Base-by-base conservation (phyloP, 2,329 filamentous ascomycete species). In the Colletotrichum karsti region DNA sequence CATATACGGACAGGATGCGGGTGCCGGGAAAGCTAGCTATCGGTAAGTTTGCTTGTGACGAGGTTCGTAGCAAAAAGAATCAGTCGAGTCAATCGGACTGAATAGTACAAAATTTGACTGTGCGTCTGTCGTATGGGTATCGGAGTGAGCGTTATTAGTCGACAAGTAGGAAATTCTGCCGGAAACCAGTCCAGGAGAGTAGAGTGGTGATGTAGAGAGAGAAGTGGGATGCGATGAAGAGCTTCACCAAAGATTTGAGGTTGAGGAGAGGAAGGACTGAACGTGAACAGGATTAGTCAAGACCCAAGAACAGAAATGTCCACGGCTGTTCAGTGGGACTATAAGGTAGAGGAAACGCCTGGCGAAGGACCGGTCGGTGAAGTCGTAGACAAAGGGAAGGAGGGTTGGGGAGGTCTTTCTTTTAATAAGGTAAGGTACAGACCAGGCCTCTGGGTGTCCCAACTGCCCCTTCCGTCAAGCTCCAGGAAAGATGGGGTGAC, bases 371-470 rank as follows among this genome's bases (percentile, higher is more conserved):
- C 37, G 28, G 53, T 64, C 24, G 59, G 30, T 46, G 37, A 50
- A 24, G 24, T 67, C 46, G 37, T 41, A 5, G 24, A 59, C 61
- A 54, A 68, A 59, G 53, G 26, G 65, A 58, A 58, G 60, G 59
- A 68, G 18, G 60, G 33, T 54, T 10, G 54, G 56, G 60, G 54
- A 41, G 57, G 33, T 55, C 46, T 39, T 59, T 58, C 60, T 8
- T 65, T 68, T 59, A 68, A 68, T 68, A 68, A 24, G 33, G n/a
- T n/a, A n/a, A n/a, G n/a, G n/a, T n/a, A n/a, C n/a, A n/a, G 24
- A 64, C 39, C 51, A 46, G 22, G 35, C 30, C 44, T 35, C 13
- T 33, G 18, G 54, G 28, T 58, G 46, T 33, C 37, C 39, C n/a
- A 15, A 33, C 33, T 48, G 20, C 9, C 10, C 18, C 24, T 46